Conservation (phyloP, 306 rosid species). For the Cicer pinnatifidum region DNA sequence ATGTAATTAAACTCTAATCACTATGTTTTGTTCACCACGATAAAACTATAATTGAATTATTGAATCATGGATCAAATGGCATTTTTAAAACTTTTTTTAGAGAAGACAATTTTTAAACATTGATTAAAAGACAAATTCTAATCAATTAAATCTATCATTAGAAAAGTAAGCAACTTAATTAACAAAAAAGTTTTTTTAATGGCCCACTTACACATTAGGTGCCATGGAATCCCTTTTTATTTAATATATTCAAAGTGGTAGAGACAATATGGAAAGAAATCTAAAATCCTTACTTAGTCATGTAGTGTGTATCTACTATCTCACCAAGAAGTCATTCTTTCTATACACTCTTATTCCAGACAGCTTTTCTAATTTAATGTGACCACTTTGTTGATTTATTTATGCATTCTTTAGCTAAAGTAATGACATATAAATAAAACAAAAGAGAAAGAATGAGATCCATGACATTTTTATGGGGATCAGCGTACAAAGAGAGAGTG, state of each 20-base stretch:
- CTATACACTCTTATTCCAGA: slow-evolving; percentile 37
- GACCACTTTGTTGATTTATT: slow-evolving; percentile 31
- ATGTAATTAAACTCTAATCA: background rate
- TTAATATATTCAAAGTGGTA: slow-evolving; percentile 41
- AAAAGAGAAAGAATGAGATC: slow-evolving; percentile 43
- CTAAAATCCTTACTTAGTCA: slow-evolving; percentile 23
- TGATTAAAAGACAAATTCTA: background rate
- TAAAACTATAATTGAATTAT: background rate
- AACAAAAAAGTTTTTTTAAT: background rate
- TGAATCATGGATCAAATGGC: background rate
- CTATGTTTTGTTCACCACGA: too few species aligned
- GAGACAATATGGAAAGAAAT: slow-evolving; percentile 47
- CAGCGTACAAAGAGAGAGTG: slow-evolving; percentile 64
- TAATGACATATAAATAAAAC: slow-evolving; percentile 16
- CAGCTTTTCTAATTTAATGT: slow-evolving; percentile 42
- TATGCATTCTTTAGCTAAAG: slow-evolving; percentile 40
- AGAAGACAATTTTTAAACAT: too few species aligned
- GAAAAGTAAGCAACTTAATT: background rate
- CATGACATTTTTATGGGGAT: slow-evolving; percentile 69
- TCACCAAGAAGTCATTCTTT: slow-evolving; percentile 44
- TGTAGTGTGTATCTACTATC: slow-evolving; percentile 8
- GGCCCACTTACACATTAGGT: slow-evolving; percentile 26
- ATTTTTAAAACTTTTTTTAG: too few species aligned
- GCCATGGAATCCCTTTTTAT: slow-evolving; percentile 44
- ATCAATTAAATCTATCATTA: background rate